phyloP scores from a whole-genome alignment of 148 eudicot species.

The Vaccinium macrocarpon region DNA sequence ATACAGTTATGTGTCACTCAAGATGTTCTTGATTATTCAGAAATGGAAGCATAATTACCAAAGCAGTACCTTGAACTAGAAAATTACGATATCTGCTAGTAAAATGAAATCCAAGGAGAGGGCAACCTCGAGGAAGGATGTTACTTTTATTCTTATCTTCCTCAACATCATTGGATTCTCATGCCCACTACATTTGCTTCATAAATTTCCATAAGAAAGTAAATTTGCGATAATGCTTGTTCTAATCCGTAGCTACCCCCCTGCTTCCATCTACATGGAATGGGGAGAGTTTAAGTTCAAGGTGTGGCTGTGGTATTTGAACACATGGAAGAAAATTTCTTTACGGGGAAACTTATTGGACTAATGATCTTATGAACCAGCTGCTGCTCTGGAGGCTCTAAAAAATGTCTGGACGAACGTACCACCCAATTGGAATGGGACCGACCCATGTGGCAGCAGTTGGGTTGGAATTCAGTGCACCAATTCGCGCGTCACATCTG shows the following conservation, averaged over 20 bases:
- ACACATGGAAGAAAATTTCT: not conserved
- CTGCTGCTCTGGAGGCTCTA: slow-evolving; percentile 36
- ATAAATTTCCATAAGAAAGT: not conserved
- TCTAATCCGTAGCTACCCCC: not conserved
- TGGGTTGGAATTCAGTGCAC: slow-evolving; percentile 75
- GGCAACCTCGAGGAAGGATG: not conserved
- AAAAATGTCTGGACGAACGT: slow-evolving; percentile 40
- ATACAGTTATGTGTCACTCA: not conserved
- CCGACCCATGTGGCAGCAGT: slow-evolving; percentile 55
- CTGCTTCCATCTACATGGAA: not conserved
- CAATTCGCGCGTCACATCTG: slow-evolving; percentile 46
- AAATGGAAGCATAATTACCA: not conserved
- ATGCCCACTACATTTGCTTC: not conserved
- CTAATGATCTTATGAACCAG: slow-evolving; percentile 31
- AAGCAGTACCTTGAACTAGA: not conserved
- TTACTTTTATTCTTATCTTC: not conserved
- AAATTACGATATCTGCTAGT: not conserved
- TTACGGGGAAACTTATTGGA: not conserved
- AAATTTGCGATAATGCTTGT: not conserved
- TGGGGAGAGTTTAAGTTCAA: not conserved
- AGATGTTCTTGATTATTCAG: slow-evolving; percentile 1
- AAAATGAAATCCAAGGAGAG: not conserved
- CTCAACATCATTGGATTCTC: not conserved
- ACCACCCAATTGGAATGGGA: slow-evolving; percentile 60
- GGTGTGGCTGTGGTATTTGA: not conserved